phyloP scores from a whole-genome alignment of 2,329 filamentous ascomycete genomes.

The Pseudogymnoascus sp. region DNA sequence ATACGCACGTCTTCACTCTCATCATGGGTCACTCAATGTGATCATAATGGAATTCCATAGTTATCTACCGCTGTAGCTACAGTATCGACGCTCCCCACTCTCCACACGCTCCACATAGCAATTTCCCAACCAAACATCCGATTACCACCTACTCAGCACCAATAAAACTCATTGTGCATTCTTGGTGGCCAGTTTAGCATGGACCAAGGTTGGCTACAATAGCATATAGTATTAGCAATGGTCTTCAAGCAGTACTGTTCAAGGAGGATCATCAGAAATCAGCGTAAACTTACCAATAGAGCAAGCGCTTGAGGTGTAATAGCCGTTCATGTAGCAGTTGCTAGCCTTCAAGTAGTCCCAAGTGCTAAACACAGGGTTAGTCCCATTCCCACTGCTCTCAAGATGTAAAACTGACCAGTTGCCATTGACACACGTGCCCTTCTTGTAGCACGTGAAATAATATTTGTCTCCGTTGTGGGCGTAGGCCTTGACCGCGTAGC shows the following conservation, averaged over 20 bases:
- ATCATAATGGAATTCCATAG: neutral
- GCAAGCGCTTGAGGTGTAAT: neutral
- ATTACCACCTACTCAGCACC: neutral
- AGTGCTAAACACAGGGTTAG: neutral
- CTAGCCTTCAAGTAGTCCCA: neutral
- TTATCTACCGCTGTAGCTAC: neutral
- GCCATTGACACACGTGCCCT: neutral
- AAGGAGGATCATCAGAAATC: neutral
- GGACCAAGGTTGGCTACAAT: neutral
- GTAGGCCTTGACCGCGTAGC: neutral
- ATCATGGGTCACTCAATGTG: neutral
- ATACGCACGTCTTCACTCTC: neutral
- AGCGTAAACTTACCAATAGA: neutral
- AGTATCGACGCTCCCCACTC: neutral
- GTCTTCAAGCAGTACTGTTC: too few relatives aligned
- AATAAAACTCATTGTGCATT: too few relatives aligned
- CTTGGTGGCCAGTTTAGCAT: neutral
- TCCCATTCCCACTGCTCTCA: neutral
- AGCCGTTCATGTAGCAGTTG: neutral
- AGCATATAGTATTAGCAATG: neutral
- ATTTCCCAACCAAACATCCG: neutral
- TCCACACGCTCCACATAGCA: neutral
- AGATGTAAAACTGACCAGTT: neutral
- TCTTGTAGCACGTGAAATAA: neutral
- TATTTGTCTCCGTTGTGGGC: neutral